phyloP scores from a whole-genome alignment of 2,329 filamentous ascomycete species.

The Xylariaceae sp. region DNA sequence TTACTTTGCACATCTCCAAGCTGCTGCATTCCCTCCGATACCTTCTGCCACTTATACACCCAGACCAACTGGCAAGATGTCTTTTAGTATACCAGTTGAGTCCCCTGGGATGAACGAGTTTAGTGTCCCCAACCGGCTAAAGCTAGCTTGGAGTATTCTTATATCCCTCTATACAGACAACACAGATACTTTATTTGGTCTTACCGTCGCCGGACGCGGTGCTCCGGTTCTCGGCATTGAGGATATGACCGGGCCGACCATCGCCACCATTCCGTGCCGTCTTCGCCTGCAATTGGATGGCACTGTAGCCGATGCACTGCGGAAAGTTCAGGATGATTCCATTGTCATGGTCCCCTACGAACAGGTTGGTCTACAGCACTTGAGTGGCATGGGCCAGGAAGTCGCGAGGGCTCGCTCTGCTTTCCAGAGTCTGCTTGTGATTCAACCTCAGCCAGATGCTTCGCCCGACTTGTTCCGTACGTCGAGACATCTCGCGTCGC shows the following conservation, averaged over 20 bases:
- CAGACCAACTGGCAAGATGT: constrained; percentile 1
- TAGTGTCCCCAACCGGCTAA: constrained; percentile 6
- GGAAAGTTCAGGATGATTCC: not conserved
- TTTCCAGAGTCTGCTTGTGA: constrained; percentile 6
- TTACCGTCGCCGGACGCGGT: constrained; percentile 7
- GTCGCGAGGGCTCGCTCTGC: not conserved
- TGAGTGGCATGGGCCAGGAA: not conserved
- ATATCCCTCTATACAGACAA: constrained; percentile 7
- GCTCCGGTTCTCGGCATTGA: constrained; percentile 6
- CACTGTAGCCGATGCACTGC: not conserved
- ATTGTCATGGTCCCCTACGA: constrained; percentile 5
- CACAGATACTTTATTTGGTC: constrained; percentile 4
- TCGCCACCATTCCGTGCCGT: constrained; percentile 7
- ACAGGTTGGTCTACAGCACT: constrained; percentile 7
- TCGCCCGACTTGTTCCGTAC: not conserved
- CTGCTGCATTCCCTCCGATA: constrained; percentile 2
- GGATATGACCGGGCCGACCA: constrained; percentile 10
- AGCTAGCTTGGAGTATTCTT: constrained; percentile 7
- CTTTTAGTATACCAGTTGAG: constrained; percentile 1
- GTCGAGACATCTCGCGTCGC: not conserved
- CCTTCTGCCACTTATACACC: constrained; percentile 2
- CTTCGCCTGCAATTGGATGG: not conserved
- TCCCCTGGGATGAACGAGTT: not conserved
- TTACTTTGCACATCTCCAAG: not conserved
- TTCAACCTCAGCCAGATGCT: constrained; percentile 1